Evolutionary conservation across 2,329 filamentous ascomycete genomes (phyloP), one percentile per base, ranked within the genome.

Genomic region (Pseudogymnoascus sp.): DNA sequence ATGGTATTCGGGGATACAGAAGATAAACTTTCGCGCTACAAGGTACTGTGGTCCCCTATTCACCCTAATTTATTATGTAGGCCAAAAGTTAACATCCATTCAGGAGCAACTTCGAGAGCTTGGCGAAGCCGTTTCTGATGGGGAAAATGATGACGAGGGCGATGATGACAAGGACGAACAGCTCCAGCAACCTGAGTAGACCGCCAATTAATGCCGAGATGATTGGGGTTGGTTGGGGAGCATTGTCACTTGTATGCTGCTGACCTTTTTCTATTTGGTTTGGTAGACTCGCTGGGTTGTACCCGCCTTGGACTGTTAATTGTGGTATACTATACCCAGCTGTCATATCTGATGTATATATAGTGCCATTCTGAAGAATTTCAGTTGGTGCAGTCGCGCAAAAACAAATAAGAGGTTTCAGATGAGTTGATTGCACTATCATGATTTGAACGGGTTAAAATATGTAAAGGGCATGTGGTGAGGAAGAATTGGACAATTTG

Each of bases 1-100:
- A 89, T 93, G 77, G 87, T 95, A 4, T 91, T 93, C 74, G 86
- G 85, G 12, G 90, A 95, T 71, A 72, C 92, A 16, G 90, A 95
- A 74, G 88, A 91, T 61, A 93, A 93, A 76, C 80, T 86, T 59
- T 81, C 82, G 43, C 85, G 84, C 68, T 91, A 93, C 71, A 93
- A 90, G 81, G 88, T 89, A 75, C 67, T 81, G 72, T 40, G 40
- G 18, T 23, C 21, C 52, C n/a, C 21, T 16, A 40, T n/a, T 40
- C 21, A 14, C 16, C n/a, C 31, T 14, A 33, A 16, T 18, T 18
- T 37, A 45, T 43, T 35, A 55, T 41, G 45, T 35, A 9, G 23
- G 31, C 37, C 37, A 23, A 12, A 28, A 62, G n/a, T n/a, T 60
- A 60, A 60, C 58, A 40, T 5, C 66, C 65, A 61, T 62, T 4